phyloP scores from a whole-genome alignment of 768 basidiomycete species.

The Cantharellus anzutake region DNA sequence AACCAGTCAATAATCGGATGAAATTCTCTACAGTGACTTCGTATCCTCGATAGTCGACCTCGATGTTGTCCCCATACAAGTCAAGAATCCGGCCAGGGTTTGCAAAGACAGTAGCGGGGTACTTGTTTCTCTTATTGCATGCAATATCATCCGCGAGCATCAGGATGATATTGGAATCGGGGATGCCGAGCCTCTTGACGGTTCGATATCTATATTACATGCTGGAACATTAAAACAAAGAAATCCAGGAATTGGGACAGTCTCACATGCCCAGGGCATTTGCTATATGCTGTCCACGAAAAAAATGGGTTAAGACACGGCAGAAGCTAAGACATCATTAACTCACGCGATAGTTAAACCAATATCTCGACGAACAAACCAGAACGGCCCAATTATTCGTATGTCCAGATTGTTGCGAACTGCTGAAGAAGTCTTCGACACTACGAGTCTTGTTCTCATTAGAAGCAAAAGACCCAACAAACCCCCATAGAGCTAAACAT shows the following conservation, averaged over 20 bases:
- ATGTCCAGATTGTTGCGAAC: conserved; percentile 23
- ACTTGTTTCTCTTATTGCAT: conserved; percentile 82
- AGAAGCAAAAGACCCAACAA: too few relatives aligned
- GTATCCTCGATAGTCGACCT: conserved; percentile 96
- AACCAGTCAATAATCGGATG: conserved; percentile 79
- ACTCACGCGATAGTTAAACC: conserved; percentile 96
- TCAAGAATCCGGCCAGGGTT: conserved; percentile 66
- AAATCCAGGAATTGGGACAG: neutral
- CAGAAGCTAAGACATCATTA: neutral
- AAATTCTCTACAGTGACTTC: conserved; percentile 98
- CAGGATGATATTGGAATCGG: conserved; percentile 96
- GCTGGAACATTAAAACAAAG: neutral
- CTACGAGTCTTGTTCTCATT: too few relatives aligned
- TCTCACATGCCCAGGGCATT: conserved; percentile 88
- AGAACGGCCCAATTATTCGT: conserved; percentile 99
- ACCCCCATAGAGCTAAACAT: too few relatives aligned
- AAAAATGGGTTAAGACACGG: neutral
- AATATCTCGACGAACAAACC: conserved; percentile 84
- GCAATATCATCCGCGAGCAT: conserved; percentile 97
- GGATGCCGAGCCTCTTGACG: conserved; percentile 92
- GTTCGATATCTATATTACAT: conserved; percentile 73
- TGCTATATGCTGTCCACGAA: conserved; percentile 71
- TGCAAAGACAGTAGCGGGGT: conserved; percentile 85
- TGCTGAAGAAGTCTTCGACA: neutral
- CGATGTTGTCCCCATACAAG: conserved; percentile 89